A percentile compares a stretch with the other conserved stretches of the same genome.
Conservation (phyloP, 345 rosid genomes). For the Euclidium syriacum region DNA sequence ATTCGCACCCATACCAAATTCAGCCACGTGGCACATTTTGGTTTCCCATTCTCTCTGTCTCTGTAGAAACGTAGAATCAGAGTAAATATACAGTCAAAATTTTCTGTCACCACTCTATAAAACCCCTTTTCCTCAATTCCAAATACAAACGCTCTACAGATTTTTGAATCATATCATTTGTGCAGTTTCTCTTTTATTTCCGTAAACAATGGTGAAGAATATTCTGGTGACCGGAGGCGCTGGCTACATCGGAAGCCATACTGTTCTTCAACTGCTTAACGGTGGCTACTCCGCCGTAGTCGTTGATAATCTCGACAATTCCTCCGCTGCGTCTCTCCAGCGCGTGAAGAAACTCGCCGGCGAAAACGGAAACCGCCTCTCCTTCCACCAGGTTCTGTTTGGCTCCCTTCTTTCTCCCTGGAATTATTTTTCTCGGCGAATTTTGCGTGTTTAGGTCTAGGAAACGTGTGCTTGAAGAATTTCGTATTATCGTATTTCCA, state of each 20-base stretch:
- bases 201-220: slow-evolving; percentile 34
- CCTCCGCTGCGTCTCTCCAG: slow-evolving; percentile 49
- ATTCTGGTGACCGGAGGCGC: slow-evolving; percentile 92
- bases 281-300: slow-evolving; percentile 64
- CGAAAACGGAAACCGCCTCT: slow-evolving; percentile 41
- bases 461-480: slow-evolving; percentile 22
- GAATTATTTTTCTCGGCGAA: not conserved
- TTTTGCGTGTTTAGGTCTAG: not conserved
- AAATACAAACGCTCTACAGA: not conserved
- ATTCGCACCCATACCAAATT: slow-evolving; percentile 10
- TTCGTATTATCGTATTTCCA: not conserved
- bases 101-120: slow-evolving; percentile 14
- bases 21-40: slow-evolving; percentile 10
- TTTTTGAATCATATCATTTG: not conserved
- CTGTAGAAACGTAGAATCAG: slow-evolving; percentile 22
- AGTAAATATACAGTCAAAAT: slow-evolving; percentile 20
- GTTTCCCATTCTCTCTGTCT: not conserved
- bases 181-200: not conserved
- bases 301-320: slow-evolving; percentile 77
- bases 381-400: slow-evolving; percentile 56
- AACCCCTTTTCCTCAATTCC: slow-evolving; percentile 13
- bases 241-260: slow-evolving; percentile 93
- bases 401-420: not conserved
- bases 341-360: slow-evolving; percentile 72
- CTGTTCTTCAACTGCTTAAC: slow-evolving; percentile 75